phyloP scores from a whole-genome alignment of 1,284 basidiomycete genomes.

The Cutaneotrichosporon sp. region DNA sequence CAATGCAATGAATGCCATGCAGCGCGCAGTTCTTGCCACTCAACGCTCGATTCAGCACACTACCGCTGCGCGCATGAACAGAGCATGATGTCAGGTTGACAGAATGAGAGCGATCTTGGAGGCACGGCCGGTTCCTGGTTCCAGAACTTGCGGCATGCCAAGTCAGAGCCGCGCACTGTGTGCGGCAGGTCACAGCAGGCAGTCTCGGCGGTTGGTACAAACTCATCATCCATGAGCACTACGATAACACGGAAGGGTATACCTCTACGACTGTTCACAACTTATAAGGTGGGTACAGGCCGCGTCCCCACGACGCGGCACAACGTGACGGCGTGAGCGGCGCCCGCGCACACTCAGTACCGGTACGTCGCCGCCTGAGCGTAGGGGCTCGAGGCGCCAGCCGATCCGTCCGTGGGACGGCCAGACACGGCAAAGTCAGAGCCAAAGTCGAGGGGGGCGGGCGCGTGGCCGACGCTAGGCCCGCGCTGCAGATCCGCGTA shows the following conservation, averaged over 20 bases:
- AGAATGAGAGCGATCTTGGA: too few species aligned
- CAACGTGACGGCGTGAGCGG: background rate
- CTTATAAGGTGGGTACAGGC: background rate
- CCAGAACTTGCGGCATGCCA: too few species aligned
- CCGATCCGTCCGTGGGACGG: constrained; percentile 42
- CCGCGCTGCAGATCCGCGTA: constrained; percentile 49
- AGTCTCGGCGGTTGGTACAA: too few species aligned
- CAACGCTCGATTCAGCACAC: too few species aligned
- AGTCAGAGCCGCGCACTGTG: too few species aligned
- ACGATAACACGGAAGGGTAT: constrained; percentile 2
- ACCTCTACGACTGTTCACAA: constrained; percentile 1
- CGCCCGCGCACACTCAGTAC: constrained; percentile 16
- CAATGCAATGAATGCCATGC: too few species aligned
- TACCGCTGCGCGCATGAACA: too few species aligned
- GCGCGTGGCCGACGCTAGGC: constrained; percentile 14
- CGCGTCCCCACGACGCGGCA: background rate
- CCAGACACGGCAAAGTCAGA: constrained; percentile 28
- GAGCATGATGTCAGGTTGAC: too few species aligned
- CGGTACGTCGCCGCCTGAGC: constrained; percentile 48
- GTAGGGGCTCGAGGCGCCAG: constrained; percentile 28
- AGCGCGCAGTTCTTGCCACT: too few species aligned
- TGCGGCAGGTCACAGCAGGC: too few species aligned
- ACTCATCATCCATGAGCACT: constrained; percentile 1
- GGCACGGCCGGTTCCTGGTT: too few species aligned
- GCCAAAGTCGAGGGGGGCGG: constrained; percentile 14